Conservation (phyloP, 2,329 filamentous ascomycete species). For the Botryotinia narcissicola region DNA sequence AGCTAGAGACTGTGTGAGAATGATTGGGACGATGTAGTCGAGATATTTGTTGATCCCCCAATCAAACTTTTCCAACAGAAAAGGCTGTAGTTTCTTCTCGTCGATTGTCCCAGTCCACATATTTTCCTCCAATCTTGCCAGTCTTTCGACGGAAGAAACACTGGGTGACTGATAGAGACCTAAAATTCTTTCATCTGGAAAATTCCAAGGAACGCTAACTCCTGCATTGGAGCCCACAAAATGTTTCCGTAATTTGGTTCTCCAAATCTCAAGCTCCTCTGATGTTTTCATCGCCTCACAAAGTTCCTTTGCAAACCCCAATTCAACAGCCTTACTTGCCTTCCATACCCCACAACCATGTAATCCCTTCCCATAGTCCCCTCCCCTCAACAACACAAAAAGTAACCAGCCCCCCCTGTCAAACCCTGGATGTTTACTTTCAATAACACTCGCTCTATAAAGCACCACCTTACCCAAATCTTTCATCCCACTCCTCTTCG, state of each 20-base stretch:
- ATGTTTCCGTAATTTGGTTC: conserved; percentile 13
- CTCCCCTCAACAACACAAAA: conserved; percentile 9
- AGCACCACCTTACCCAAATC: conserved; percentile 19
- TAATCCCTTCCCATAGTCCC: conserved; percentile 6
- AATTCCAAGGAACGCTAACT: conserved; percentile 17
- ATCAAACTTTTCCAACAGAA: conserved; percentile 23
- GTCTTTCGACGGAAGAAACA: conserved; percentile 13
- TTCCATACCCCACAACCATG: background rate
- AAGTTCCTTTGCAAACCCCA: background rate
- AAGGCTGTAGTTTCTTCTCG: conserved; percentile 20
- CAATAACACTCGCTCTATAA: conserved; percentile 21
- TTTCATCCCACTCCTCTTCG: conserved; percentile 8
- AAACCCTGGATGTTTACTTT: conserved; percentile 6
- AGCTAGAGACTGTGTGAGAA: conserved; percentile 19
- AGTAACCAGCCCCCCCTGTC: conserved; percentile 19
- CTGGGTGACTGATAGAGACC: conserved; percentile 20
- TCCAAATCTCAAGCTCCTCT: conserved; percentile 14
- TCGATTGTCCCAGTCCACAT: background rate
- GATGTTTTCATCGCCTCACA: background rate
- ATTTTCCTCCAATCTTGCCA: conserved; percentile 2
- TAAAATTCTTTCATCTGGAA: conserved; percentile 18
- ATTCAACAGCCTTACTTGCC: background rate
- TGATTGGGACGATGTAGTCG: conserved; percentile 21
- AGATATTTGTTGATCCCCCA: conserved; percentile 23
- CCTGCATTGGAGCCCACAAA: background rate